These are phyloP conservation scores for Fusarium hainanense DNA, from an alignment of 2,329 filamentous ascomycete species.

Conservation along the genomic window DNA sequence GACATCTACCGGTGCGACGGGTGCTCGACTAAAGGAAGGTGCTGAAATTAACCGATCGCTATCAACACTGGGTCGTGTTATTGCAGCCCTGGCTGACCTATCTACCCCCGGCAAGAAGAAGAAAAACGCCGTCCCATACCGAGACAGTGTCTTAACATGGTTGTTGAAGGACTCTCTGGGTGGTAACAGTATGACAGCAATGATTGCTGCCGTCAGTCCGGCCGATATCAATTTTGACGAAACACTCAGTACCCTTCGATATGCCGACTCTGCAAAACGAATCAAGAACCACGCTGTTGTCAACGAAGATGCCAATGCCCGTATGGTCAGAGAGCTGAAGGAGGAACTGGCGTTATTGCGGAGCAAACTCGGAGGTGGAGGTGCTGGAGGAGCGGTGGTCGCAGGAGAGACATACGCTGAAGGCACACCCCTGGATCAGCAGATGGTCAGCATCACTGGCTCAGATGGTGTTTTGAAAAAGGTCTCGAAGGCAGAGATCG, in stretches of 20 bases:
- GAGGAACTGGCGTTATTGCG: conserved; percentile 89
- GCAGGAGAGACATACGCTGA: conserved; percentile 89
- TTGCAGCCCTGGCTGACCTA: conserved; percentile 92
- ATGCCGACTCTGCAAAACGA: conserved; percentile 96
- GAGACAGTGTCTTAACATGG: conserved; percentile 97
- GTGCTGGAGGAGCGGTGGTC: conserved; percentile 57
- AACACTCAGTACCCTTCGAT: conserved; percentile 92
- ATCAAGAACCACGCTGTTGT: conserved; percentile 99
- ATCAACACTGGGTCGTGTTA: conserved; percentile 95
- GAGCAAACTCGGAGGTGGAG: conserved; percentile 77
- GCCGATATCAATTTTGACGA: conserved; percentile 99
- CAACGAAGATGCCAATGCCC: conserved; percentile 98
- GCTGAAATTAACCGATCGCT: conserved; percentile 98
- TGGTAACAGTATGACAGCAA: conserved; percentile 99
- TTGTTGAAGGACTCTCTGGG: conserved; percentile 95
- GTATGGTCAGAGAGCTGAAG: conserved; percentile 98
- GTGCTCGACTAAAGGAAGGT: conserved; percentile 94
- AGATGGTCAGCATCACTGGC: conserved; percentile 93
- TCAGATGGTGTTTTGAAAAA: conserved; percentile 89
- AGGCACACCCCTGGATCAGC: conserved; percentile 91
- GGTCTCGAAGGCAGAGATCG: conserved; percentile 97
- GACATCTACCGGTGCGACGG: conserved; percentile 95
- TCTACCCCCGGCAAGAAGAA: conserved; percentile 87
- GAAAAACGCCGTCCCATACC: conserved; percentile 83
- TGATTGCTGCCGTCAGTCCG: conserved; percentile 99